phyloP scores from a whole-genome alignment of 2,329 filamentous ascomycete genomes.

The Aspergillus costaricaensis region DNA sequence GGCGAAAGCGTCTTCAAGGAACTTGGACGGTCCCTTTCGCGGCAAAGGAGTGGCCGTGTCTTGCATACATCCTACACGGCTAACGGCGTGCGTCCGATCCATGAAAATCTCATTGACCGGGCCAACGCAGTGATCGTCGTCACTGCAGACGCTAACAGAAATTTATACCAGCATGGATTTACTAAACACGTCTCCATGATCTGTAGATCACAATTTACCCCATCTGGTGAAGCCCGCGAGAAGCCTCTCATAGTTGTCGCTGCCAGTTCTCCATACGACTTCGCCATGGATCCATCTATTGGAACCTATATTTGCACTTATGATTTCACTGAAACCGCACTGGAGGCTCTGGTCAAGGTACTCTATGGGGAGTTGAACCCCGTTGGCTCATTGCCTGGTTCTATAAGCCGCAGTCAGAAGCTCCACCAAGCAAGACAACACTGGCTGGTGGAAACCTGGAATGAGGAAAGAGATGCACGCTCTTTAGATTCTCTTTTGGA shows the following conservation, averaged over 20 bases:
- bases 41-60: conserved; percentile 81
- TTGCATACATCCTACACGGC: conserved; percentile 94
- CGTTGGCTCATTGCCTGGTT: conserved; percentile 63
- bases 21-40: conserved; percentile 81
- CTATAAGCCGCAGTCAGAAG: conserved; percentile 83
- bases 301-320: conserved; percentile 94
- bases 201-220: conserved; percentile 56
- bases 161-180: conserved; percentile 90
- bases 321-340: conserved; percentile 90
- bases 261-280: conserved; percentile 94
- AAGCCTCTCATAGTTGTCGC: conserved; percentile 90
- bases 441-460: conserved; percentile 90
- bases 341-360: conserved; percentile 79
- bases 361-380: conserved; percentile 73
- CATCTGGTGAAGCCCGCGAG: conserved; percentile 52
- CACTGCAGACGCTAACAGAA: conserved; percentile 90
- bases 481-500: conserved; percentile 76
- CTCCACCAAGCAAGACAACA: conserved; percentile 86
- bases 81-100: conserved; percentile 86
- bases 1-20: conserved; percentile 92
- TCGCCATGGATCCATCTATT: conserved; percentile 87
- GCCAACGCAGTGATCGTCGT: conserved; percentile 87
- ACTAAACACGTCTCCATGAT: conserved; percentile 97
- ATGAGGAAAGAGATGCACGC: conserved; percentile 72
- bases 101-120: conserved; percentile 87